Percentiles rank a stretch among this genome's conserved stretches.
These are phyloP conservation scores for Agrostemma githago DNA, from an alignment of 148 eudicot species.

Conservation along the genomic window DNA sequence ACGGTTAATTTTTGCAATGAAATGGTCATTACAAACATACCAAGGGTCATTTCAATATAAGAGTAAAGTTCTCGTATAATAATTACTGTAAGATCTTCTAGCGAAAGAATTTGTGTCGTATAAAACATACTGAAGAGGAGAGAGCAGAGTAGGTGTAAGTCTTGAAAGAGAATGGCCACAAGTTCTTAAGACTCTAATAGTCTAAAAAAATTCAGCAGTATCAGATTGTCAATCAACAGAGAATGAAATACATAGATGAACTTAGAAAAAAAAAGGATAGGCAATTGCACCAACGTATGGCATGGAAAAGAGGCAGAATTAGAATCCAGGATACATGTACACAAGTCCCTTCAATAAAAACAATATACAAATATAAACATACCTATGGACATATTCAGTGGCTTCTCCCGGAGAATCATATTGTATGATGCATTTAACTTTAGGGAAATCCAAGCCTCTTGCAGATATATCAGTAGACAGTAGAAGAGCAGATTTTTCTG, in stretches of 20 bases:
- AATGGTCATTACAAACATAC: too few species aligned
- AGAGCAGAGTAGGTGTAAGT: not conserved
- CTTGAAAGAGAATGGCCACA: not conserved
- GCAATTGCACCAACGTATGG: conserved; percentile 2
- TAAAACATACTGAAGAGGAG: not conserved
- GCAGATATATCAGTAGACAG: conserved; percentile 90
- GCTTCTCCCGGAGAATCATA: conserved; percentile 99
- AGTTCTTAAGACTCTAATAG: not conserved
- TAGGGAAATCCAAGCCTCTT: conserved; percentile 93
- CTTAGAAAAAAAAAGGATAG: not conserved
- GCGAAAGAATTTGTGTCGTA: too few species aligned
- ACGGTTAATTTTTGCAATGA: too few species aligned
- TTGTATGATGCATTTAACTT: conserved; percentile 88
- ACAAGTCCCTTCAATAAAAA: not conserved
- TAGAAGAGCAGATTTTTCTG: conserved; percentile 87
- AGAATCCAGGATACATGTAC: not conserved
- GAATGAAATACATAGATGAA: not conserved
- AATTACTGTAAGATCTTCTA: too few species aligned
- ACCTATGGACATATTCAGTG: conserved; percentile 98
- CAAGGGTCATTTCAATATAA: too few species aligned
- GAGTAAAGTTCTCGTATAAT: too few species aligned
- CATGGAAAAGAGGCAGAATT: not conserved
- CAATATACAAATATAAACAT: not conserved
- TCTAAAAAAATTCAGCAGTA: not conserved
- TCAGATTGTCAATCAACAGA: not conserved